Evolutionary conservation across 805 yeast genomes (phyloP).

Genomic region (Brettanomyces naardenensis): DNA sequence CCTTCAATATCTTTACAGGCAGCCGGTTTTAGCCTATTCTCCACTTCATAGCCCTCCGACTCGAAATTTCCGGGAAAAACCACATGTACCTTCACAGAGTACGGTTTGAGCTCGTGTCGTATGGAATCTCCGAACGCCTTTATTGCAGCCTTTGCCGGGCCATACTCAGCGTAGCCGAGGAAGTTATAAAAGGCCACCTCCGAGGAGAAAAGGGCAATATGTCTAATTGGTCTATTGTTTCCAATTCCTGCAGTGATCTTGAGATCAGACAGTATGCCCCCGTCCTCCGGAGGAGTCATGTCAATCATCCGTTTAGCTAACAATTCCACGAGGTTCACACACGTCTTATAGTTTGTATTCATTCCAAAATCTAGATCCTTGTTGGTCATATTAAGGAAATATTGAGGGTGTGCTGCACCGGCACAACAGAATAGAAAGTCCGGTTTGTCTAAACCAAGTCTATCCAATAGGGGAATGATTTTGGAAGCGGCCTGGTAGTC

Average conservation of each 20-base stretch:
- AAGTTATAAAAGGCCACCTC: constrained; percentile 79
- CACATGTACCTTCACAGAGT: constrained; percentile 61
- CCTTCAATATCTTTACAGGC: constrained; percentile 85
- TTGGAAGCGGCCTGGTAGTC: constrained; percentile 36
- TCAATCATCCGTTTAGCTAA: constrained; percentile 28
- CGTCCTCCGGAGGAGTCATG: constrained; percentile 5
- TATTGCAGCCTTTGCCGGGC: constrained; percentile 82
- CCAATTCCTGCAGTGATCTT: background rate
- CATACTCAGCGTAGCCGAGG: constrained; percentile 86
- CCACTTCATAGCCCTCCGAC: constrained; percentile 81
- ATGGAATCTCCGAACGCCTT: constrained; percentile 66
- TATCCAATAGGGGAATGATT: constrained; percentile 31
- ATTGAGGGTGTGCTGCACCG: constrained; percentile 74
- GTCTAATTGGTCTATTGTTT: constrained; percentile 25
- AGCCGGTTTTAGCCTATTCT: constrained; percentile 76
- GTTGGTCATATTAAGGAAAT: constrained; percentile 60
- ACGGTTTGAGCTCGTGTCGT: constrained; percentile 72
- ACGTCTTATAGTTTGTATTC: constrained; percentile 62
- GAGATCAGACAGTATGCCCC: background rate
- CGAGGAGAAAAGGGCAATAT: constrained; percentile 62
- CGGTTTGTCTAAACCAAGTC: constrained; percentile 33
- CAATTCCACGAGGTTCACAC: constrained; percentile 64
- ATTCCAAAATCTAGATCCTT: constrained; percentile 56
- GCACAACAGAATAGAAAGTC: constrained; percentile 83
- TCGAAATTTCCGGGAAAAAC: constrained; percentile 85